A percentile compares a stretch with the other conserved stretches of the same genome.
phyloP scores from a whole-genome alignment of 2,329 filamentous ascomycete genomes.

The Bisporella sp. region DNA sequence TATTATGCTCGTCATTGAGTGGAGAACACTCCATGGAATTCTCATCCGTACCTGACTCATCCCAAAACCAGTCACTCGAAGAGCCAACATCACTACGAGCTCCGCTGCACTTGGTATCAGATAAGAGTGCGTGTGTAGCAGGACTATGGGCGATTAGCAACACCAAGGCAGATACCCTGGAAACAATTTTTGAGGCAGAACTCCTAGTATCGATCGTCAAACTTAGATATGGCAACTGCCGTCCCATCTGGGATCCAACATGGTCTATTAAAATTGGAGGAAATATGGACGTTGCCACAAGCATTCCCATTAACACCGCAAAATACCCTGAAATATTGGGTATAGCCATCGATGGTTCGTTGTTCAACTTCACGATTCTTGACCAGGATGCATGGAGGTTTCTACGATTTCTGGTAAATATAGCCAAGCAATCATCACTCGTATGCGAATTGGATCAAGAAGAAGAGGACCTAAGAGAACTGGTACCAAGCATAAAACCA shows the following conservation, averaged over 20 bases:
- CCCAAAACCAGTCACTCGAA: neutral
- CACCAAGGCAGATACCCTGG: conserved; percentile 21
- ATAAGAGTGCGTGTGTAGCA: conserved; percentile 23
- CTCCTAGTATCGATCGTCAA: conserved; percentile 50
- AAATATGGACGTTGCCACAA: neutral
- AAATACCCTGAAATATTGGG: conserved; percentile 47
- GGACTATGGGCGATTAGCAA: conserved; percentile 24
- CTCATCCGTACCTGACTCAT: neutral
- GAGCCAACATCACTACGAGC: conserved; percentile 2
- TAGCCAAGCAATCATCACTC: conserved; percentile 43
- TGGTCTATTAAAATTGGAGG: conserved; percentile 5
- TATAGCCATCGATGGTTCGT: conserved; percentile 59
- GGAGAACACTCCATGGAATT: neutral
- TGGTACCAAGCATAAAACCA: conserved; percentile 34
- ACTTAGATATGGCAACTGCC: conserved; percentile 45
- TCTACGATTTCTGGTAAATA: conserved; percentile 65
- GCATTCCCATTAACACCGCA: neutral
- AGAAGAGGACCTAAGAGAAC: conserved; percentile 15
- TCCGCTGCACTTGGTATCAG: conserved; percentile 24
- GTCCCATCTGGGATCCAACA: conserved; percentile 27
- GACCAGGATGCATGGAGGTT: conserved; percentile 56
- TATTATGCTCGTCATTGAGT: conserved; percentile 3
- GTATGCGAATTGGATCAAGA: conserved; percentile 38
- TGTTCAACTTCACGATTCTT: conserved; percentile 65
- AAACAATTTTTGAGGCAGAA: conserved; percentile 46